A percentile compares a stretch with the other conserved stretches of the same genome.
Evolutionary conservation across 2,329 filamentous ascomycete genomes (phyloP).

Genomic region (Aureobasidium sp.): DNA sequence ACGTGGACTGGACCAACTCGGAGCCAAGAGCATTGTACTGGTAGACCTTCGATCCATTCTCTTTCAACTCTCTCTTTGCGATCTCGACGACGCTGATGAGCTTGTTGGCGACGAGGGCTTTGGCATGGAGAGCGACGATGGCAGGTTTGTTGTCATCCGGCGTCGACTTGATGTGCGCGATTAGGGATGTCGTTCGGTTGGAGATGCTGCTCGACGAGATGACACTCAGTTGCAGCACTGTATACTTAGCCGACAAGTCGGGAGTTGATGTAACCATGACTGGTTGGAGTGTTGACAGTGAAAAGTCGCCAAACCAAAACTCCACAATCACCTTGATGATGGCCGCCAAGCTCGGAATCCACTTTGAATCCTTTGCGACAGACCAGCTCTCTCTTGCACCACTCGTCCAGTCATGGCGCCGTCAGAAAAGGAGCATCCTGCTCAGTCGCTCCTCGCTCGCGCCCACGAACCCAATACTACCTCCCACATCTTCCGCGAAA

Average conservation of each 20-base stretch:
- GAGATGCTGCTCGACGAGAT: conserved; percentile 25
- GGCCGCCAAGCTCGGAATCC: neutral
- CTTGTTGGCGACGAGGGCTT: conserved; percentile 45
- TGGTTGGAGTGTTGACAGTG: neutral
- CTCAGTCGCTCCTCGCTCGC: conserved; percentile 59
- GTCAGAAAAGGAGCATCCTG: conserved; percentile 21
- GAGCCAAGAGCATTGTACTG: conserved; percentile 27
- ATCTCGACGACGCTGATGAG: conserved; percentile 62
- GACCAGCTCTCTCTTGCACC: neutral
- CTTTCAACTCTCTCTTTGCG: conserved; percentile 30
- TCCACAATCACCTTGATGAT: conserved; percentile 7
- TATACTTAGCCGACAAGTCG: conserved; percentile 18
- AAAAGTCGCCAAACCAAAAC: neutral
- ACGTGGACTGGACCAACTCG: conserved; percentile 19
- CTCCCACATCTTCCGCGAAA: conserved; percentile 66
- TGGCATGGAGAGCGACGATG: conserved; percentile 34
- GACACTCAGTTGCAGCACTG: conserved; percentile 21
- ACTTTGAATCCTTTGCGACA: neutral
- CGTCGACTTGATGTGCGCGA: conserved; percentile 18
- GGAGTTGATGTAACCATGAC: neutral
- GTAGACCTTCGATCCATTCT: conserved; percentile 37
- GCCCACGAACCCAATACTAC: conserved; percentile 70
- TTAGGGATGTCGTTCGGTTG: conserved; percentile 22
- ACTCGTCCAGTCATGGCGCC: neutral
- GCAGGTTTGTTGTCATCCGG: conserved; percentile 24